Base-by-base conservation (phyloP, 306 rosid genomes). In the Quercus glauca region DNA sequence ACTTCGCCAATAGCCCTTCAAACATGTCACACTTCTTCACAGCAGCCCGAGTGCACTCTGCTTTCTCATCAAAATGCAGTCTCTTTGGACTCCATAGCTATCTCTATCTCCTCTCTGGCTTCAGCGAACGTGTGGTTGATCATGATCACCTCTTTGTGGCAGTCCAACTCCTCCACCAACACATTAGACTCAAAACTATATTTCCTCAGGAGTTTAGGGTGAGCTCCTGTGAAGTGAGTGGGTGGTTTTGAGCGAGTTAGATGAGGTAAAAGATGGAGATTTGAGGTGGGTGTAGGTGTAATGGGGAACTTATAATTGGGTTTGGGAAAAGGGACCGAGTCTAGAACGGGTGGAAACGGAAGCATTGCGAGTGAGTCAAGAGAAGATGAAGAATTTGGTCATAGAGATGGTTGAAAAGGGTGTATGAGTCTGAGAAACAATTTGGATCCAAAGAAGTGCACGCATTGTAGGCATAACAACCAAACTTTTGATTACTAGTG, bases 61-160 rank as follows among this genome's bases (percentile, higher is more conserved):
- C 98, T 80, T 95, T 97, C 65, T 95, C 99, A 18, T 95, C 81
- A 73, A 92, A 95, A 82, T 91, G 91, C 98, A 0, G 99, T 91
- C 23, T 95, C 99, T 78, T 89, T 91, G 37, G 98, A 95, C 52
- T 95, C 99, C 96, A 92, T 69, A 1, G 97, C 98, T 91, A 80
- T 88, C 84, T 95, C 97, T 80, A 95, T 92, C 86, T 95, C 99
- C 77, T 95, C 97, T 82, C 99, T 90, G 4, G 99, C 99, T 78
- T 92, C 98, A 11, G 89, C 96, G 31, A 92, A 95, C 85, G 90
- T 95, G 84, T 89, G 94, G 76, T 92, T 91, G 81, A 95, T 95
- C 85, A 74, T 86, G 80, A 92, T 97, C 83, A 92, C 97, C 85
- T 78, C 94, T 78, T 68, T 88, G 78, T 87, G 86, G 82, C 80